Conservation (phyloP, 2,329 filamentous ascomycete genomes). For the Cucurbitaria berberidis region DNA sequence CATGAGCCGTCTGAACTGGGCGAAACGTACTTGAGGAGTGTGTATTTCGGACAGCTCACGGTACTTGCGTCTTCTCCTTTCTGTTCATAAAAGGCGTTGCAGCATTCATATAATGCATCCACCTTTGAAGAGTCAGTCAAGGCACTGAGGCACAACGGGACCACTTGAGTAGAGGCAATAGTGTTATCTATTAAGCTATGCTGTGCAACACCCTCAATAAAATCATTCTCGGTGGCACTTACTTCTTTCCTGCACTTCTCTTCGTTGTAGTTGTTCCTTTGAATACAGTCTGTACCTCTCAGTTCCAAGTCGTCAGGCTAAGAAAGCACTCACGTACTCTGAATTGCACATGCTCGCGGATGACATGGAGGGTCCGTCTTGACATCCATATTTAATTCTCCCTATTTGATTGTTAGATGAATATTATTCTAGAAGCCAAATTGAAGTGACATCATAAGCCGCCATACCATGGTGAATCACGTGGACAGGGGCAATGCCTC, state of each 20-base stretch:
- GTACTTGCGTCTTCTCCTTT: conserved; percentile 78
- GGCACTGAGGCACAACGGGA: neutral
- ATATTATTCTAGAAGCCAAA: conserved; percentile 1
- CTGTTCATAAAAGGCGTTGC: conserved; percentile 82
- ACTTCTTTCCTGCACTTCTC: conserved; percentile 73
- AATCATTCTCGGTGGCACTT: neutral
- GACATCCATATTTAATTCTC: conserved; percentile 71
- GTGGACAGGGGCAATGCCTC: conserved; percentile 15
- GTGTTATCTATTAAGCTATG: neutral
- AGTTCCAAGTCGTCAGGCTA: conserved; percentile 5
- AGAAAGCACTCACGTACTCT: conserved; percentile 63
- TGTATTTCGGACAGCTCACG: conserved; percentile 84
- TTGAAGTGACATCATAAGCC: conserved; percentile 33
- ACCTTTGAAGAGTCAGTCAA: conserved; percentile 59
- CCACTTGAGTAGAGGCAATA: neutral
- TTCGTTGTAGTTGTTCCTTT: conserved; percentile 84
- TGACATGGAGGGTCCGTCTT: conserved; percentile 81
- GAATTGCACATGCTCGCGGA: conserved; percentile 87
- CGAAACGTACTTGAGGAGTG: conserved; percentile 64
- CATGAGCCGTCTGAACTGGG: neutral
- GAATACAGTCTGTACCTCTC: conserved; percentile 71
- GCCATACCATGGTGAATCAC: conserved; percentile 34
- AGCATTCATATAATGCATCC: conserved; percentile 91
- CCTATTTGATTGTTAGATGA: conserved; percentile 30
- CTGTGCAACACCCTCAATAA: neutral